Conservation (phyloP, 805 yeast genomes). For the Monosporozyma solicola region DNA sequence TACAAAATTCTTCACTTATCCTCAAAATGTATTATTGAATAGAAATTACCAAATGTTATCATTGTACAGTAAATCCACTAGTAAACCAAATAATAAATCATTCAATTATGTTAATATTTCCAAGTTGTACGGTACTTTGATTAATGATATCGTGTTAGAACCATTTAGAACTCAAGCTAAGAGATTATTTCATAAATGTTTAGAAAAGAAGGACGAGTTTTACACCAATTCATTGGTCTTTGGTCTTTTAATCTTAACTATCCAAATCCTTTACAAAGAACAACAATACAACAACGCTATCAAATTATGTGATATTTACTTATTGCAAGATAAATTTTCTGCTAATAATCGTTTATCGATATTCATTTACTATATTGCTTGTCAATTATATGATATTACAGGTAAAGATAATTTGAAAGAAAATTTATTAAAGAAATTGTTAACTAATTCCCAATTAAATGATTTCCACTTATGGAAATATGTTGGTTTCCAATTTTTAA, state of each 20-base stretch:
- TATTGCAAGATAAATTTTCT: slow-evolving; percentile 8
- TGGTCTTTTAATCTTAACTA: slow-evolving; percentile 19
- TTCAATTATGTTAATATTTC: neutral
- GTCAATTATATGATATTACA: slow-evolving; percentile 18
- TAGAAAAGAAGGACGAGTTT: neutral
- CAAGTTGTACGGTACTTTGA: slow-evolving; percentile 14
- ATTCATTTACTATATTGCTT: slow-evolving; percentile 15
- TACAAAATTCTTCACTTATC: slow-evolving; percentile 16
- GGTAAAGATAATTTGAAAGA: slow-evolving; percentile 17
- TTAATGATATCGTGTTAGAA: slow-evolving; percentile 19
- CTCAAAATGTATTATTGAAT: slow-evolving; percentile 20
- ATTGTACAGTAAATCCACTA: slow-evolving; percentile 19
- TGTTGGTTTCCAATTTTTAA: slow-evolving; percentile 21
- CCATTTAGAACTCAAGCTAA: slow-evolving; percentile 26
- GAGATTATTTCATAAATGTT: slow-evolving; percentile 16
- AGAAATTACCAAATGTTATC: slow-evolving; percentile 18
- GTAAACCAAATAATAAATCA: neutral
- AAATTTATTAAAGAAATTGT: slow-evolving; percentile 12
- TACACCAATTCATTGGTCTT: slow-evolving; percentile 8
- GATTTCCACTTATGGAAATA: slow-evolving; percentile 21
- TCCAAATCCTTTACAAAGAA: slow-evolving; percentile 22
- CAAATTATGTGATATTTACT: slow-evolving; percentile 17
- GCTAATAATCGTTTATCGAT: neutral
- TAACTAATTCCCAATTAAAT: neutral
- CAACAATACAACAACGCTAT: slow-evolving; percentile 26